A percentile compares a stretch with the other conserved stretches of the same genome.
phyloP scores from a whole-genome alignment of 257 asterid species.

The Echites panduratus region DNA sequence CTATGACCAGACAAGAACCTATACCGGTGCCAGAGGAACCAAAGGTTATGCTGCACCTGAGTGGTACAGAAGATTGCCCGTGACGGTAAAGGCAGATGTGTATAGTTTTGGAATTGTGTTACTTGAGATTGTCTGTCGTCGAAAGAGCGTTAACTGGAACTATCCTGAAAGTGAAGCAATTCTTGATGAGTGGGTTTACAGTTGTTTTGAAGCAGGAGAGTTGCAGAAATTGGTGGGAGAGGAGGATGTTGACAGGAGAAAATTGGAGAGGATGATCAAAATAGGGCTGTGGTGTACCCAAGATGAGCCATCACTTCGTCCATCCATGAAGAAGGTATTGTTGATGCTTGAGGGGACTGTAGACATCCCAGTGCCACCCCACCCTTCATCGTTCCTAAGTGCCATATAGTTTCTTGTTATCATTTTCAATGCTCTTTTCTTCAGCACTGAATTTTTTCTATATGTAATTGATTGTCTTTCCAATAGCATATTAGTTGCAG shows the following conservation, averaged over 20 bases:
- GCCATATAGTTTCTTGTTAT: background rate
- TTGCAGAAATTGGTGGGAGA: constrained; percentile 17
- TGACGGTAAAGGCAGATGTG: background rate
- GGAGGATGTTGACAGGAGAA: constrained; percentile 23
- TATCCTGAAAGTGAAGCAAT: background rate
- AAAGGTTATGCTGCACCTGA: background rate
- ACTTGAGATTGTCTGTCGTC: background rate
- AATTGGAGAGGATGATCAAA: constrained; percentile 35
- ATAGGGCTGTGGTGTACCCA: constrained; percentile 50
- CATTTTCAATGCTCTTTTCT: too few relatives aligned
- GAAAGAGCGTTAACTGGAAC: background rate
- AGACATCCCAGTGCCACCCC: constrained; percentile 44
- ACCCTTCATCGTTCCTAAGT: constrained; percentile 37
- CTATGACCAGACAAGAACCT: background rate
- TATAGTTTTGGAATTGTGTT: background rate
- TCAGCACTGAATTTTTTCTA: background rate
- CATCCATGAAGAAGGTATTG: constrained; percentile 40
- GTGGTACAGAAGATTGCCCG: background rate
- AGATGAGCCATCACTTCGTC: constrained; percentile 37
- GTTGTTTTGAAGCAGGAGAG: constrained; percentile 14
- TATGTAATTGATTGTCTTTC: too few relatives aligned
- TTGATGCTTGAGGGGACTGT: constrained; percentile 51
- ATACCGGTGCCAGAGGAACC: background rate
- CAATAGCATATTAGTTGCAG: too few relatives aligned
- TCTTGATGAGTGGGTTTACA: background rate